Percentiles rank a stretch among this genome's conserved stretches.
phyloP scores from a whole-genome alignment of 2,329 filamentous ascomycete genomes.

The Pseudocercospora vitis region DNA sequence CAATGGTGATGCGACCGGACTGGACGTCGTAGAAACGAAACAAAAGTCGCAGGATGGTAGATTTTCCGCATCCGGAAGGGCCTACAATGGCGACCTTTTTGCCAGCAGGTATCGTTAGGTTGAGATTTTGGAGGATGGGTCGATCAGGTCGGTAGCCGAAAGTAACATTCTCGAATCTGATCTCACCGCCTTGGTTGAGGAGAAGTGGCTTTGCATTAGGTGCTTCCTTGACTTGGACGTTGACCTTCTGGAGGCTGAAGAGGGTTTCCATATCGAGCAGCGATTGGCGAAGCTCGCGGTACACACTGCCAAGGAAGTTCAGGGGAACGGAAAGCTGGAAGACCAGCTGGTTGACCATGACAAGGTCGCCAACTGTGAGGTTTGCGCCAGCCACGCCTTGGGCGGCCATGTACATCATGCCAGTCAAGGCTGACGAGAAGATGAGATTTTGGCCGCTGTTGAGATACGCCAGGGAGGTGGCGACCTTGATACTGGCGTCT shows the following conservation, averaged over 20 bases:
- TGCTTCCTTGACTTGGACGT: slow-evolving; percentile 78
- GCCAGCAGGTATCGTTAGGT: slow-evolving; percentile 86
- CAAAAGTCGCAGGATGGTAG: slow-evolving; percentile 82
- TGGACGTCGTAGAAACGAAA: slow-evolving; percentile 96
- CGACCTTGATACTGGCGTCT: slow-evolving; percentile 92
- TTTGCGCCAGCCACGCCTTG: slow-evolving; percentile 79
- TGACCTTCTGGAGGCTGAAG: slow-evolving; percentile 96
- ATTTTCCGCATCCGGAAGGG: slow-evolving; percentile 93
- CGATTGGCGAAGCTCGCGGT: slow-evolving; percentile 90
- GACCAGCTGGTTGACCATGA: slow-evolving; percentile 98
- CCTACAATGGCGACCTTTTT: slow-evolving; percentile 96
- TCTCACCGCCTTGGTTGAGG: slow-evolving; percentile 77
- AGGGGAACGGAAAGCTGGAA: slow-evolving; percentile 96
- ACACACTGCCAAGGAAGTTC: slow-evolving; percentile 97
- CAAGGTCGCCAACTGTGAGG: slow-evolving; percentile 89
- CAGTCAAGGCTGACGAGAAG: slow-evolving; percentile 88
- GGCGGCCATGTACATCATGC: slow-evolving; percentile 97
- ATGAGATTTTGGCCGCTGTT: slow-evolving; percentile 97
- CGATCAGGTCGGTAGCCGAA: slow-evolving; percentile 89
- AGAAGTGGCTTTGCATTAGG: slow-evolving; percentile 70
- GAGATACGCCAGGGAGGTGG: slow-evolving; percentile 86
- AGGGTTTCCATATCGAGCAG: slow-evolving; percentile 97
- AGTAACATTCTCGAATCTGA: slow-evolving; percentile 89
- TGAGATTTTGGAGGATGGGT: slow-evolving; percentile 81
- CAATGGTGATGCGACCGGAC: slow-evolving; percentile 79